Base-by-base conservation (phyloP, 164 flowering plant genomes). In the Vitis riparia region DNA sequence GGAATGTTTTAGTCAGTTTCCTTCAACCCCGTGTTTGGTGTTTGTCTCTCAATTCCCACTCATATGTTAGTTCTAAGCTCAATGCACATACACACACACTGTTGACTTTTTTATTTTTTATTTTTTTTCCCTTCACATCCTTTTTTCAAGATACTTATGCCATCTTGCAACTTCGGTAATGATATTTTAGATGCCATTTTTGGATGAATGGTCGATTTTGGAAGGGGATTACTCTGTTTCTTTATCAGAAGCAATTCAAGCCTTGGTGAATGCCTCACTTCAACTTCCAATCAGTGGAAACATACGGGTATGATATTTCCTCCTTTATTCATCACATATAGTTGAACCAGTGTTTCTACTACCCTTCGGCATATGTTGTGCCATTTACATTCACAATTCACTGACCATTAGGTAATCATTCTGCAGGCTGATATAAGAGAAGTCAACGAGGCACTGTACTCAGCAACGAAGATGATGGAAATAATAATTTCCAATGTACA, bases 141-240 rank as follows among this genome's bases (percentile, higher is more conserved):
- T 6, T 3, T 37, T 37, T 37, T 37, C 44, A 37, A 37, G 44
- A 37, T 37, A 37, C 44, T 37, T 37, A 37, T 37, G 44, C 44
- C 44, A 37, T 37, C 44, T 37, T 37, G 44, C 44, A 37, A 37
- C 44, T 37, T 37, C 44, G 44, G 6, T 37, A 37, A 37, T 37
- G 44, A 37, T 8, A 11, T 66, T 79, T 65, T 55, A 91, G 95
- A 82, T 84, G 82, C 91, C 90, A 62, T 79, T 76, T 77, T 76
- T 94, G 78, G 91, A 87, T 12, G 82, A 83, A 59, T 94, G 98
- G 97, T 71, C 82, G 32, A 70, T 73, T 48, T 17, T 92, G 58
- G 92, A 89, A 82, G 86, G 32, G 61, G 91, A 86, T 14, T 89
- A 87, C 71, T 72, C 81, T 47, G 60, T 19, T 73, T 84, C 91